Base-by-base conservation (phyloP, 768 basidiomycete species). In the Megacollybia marginata region DNA sequence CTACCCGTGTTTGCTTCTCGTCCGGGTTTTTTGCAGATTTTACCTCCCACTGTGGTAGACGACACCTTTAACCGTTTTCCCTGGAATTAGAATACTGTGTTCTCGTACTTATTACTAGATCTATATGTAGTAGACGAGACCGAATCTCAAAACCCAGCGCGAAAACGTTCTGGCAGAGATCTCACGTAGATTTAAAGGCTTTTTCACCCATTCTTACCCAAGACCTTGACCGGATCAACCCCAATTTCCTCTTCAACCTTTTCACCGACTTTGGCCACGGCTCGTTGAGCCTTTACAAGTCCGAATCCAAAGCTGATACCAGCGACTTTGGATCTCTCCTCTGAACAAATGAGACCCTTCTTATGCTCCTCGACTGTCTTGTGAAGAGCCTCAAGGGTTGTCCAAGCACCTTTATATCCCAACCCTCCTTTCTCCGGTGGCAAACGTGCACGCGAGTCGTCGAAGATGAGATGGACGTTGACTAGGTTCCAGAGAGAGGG, bases 381-480 rank as follows among this genome's bases (percentile, higher is more conserved):
- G 55, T 76, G 71, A n/a, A 83, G 48, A 1, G 75, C 83, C 55
- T 82, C 70, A 11, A 79, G 48, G 9, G 80, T 81, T 4, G 75
- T 82, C 69, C 79, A 84, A 1, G 68, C 63, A 4, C 82, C 80
- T 32, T 62, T 58, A 57, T 83, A 85, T 23, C 82, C 82, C n/a
- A 85, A 67, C 1, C 83, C 83, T 4, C 83, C 83, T 50, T 80
- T 66, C 43, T 65, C 61, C 0, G 80, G 75, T 4, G 75, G 55
- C 36, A 79, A 60, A 3, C 82, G 69, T 20, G 83, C 82, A 36
- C 80, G 73, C n/a, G 79, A 78, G 57, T 85, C 82, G 43, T 84
- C 80, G 48, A 82, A 81, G 28, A 85, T 69, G 44, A 83, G 58
- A 54, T 84, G 82, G 1, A 80, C 66, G 18, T 65, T 68, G 2